Evolutionary conservation across 2,329 filamentous ascomycete species (phyloP), one percentile per base, ranked within the genome.

Genomic region (Microcyclospora pomicola): DNA sequence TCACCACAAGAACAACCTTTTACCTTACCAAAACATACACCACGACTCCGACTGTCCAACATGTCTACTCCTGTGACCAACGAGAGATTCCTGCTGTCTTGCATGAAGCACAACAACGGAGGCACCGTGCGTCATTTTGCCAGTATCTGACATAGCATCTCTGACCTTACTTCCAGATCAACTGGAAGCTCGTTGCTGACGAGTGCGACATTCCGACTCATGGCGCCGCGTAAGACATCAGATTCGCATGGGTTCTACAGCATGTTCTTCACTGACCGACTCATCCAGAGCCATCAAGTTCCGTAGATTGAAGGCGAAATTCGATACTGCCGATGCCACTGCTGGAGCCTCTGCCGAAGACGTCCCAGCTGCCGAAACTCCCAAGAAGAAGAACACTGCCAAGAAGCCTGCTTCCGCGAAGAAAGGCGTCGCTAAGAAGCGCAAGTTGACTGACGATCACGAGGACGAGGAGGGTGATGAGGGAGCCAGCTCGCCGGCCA

Each of bases 161-260:
- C 29, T 37, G 16, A 41, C 27, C 29, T 7, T 13, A 6, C 11
- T n/a, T 13, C 9, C 27, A 44, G 41, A 36, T 39, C 10, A 37
- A 47, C 38, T 47, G 42, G 42, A 34, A 42, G 38, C 35, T 31
- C 11, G 40, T 47, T 27, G 31, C 44, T n/a, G 42, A 44, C 16
- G 42, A 38, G 13, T 37, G 38, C 27, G 34, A 14, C 12, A 44
- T 45, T 27, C 29, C 33, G 11, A 36, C 40, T 33, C 41, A 41
- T 33, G 44, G 38, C 31, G 44, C 44, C 15, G 39, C 44, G 40
- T 42, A 41, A 35, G 42, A 34, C 9, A 16, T 12, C 35, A 15
- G 30, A 15, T 27, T 10, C 27, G 6, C 9, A 31, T 27, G 5
- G 15, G 15, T 13, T 6, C 16, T 16, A 12, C 38, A 24, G 19